phyloP scores from a whole-genome alignment of 495 filamentous ascomycete species.

The Aspergillus funiculosus region DNA sequence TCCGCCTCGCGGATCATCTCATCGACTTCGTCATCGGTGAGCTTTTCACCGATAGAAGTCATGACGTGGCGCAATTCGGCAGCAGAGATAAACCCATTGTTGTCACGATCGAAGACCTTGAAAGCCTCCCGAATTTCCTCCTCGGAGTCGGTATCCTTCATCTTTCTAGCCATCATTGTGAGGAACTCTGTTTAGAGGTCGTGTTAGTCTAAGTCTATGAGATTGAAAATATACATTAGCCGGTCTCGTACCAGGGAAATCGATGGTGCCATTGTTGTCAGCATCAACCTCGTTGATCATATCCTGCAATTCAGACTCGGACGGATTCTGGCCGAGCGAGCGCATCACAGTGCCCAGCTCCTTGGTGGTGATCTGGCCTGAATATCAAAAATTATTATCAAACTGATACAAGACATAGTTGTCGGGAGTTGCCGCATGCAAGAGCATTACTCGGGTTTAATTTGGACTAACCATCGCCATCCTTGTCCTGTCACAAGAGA shows the following conservation, averaged over 20 bases:
- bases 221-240: no score
- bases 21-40: constrained; percentile 98
- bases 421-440: background rate
- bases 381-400: constrained; percentile 2
- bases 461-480: constrained; percentile 90
- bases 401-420: background rate
- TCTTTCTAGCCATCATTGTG: constrained; percentile 99
- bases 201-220: background rate
- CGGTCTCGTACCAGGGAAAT: constrained; percentile 78
- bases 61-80: constrained; percentile 98
- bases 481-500: constrained; percentile 74
- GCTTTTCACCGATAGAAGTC: constrained; percentile 98
- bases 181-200: constrained; percentile 68
- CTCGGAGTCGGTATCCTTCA: constrained; percentile 99
- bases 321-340: constrained; percentile 98
- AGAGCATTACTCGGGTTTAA: constrained; percentile 5
- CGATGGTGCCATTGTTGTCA: constrained; percentile 99
- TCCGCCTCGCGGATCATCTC: constrained; percentile 99
- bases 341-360: constrained; percentile 99
- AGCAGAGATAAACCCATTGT: constrained; percentile 98
- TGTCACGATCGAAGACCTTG: constrained; percentile 98
- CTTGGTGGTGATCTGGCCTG: constrained; percentile 99
- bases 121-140: constrained; percentile 96
- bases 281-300: constrained; percentile 99
- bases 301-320: constrained; percentile 96